Evolutionary conservation across 2,329 filamentous ascomycete genomes (phyloP), one percentile per base, ranked within the genome.

Genomic region (Hirsutella rhossiliensis): DNA sequence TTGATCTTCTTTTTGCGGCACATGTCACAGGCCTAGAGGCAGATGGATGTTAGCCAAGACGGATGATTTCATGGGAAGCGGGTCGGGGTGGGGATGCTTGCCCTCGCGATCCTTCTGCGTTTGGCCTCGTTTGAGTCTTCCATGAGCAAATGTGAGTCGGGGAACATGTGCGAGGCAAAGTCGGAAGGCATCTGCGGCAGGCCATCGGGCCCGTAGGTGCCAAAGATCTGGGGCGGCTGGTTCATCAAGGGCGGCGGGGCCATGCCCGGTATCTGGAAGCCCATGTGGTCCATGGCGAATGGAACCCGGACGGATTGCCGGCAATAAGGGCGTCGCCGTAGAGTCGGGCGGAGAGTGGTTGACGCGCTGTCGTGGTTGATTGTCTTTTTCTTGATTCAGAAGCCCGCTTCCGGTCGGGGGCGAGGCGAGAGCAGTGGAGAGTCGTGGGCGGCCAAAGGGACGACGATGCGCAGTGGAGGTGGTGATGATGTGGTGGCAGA

Each of bases 1-100:
- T 97, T 97, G 66, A 97, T 92, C 73, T 90, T 95, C 66, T 87
- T 89, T 68, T 94, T 95, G 55, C 89, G 77, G 62, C 90, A 97
- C 88, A 94, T 94, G 56, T 95, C 89, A 67, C 88, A 95, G 42
- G 88, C 88, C 85, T 89, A 48, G 11, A 18, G 28, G 36, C 27
- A 19, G 40, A 43, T 49, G 46, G 49, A 41, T 13, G 27, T 28
- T 5, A 37, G 34, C 18, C 11, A n/a, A 29, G 18, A 40, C 15
- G 11, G 5, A 32, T 4, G 30, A 7, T n/a, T 27, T 5, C 23
- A 27, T 27, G 3, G 3, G 23, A 27, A 2, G 23, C 9, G 3
- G 23, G 17, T 11, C 6, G 20, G 23, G 20, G 20, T 17, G n/a
- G 19, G 29, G 28, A 27, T 37, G 18, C 79, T 69, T 75, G 90